Evolutionary conservation across 2,329 filamentous ascomycete species (phyloP), one percentile per base, ranked within the genome.

Genomic region (Chalaropsis ovoidea): DNA sequence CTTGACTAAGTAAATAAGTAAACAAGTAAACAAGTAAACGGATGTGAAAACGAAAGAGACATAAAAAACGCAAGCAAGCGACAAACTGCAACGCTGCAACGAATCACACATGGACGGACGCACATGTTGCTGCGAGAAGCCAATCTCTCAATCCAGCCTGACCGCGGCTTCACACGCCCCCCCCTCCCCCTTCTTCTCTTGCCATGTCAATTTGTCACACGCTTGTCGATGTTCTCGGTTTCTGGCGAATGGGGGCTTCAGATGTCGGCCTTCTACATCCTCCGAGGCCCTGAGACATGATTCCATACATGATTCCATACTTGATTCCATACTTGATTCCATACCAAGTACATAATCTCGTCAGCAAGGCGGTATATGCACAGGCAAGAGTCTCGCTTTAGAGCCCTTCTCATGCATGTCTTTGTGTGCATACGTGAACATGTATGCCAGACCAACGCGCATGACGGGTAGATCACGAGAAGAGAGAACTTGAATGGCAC

Each of bases 401-500:
- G 7, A 10, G 10, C 19, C 13, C 17, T 56, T n/a, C 27, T 17
- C 13, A 56, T 56, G 52, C 52, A 56, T 56, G 52, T 56, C 4
- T 56, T 22, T 31, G 27, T 17, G 11, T 31, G 22, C 52, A 56
- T 35, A 56, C 15, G 27, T 56, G 13, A 31, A 15, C 27, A 17
- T 31, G 27, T 31, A 56, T 56, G 52, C 27, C 15, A 56, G 52
- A 35, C 52, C 52, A 56, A 56, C 24, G 52, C 52, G 27, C 52
- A 56, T 56, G 52, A 35, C 52, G 52, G 52, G 52, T 56, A 56
- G 52, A 56, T 56, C 52, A 56, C 52, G 52, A 56, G 52, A 35
- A 35, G 52, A 56, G 52, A 52, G 52, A 8, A 35, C 27, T 35
- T 56, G 24, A 27, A 56, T 56, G 27, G 52, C 15, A 56, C 17